A percentile compares a stretch with the other conserved stretches of the same genome.
Conservation (phyloP, 2,329 filamentous ascomycete genomes). For the Xylaria polymorpha region DNA sequence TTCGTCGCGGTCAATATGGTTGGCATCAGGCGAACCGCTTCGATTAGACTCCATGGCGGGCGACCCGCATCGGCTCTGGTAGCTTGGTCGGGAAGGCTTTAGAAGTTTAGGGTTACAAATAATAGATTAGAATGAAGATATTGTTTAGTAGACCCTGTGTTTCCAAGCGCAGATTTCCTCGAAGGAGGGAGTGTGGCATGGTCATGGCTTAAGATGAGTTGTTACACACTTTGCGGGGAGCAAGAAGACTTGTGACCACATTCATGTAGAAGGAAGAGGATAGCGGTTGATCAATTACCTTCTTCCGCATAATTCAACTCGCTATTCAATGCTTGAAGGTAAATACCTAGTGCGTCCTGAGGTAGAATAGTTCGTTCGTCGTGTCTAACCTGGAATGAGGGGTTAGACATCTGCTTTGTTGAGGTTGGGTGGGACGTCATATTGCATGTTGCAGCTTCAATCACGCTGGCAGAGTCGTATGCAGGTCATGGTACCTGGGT, state of each 20-base stretch:
- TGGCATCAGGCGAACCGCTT: constrained; percentile 3
- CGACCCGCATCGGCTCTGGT: background rate
- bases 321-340: background rate
- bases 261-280: background rate
- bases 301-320: background rate
- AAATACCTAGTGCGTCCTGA: background rate
- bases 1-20: background rate
- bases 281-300: background rate
- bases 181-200: background rate
- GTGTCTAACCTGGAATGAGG: background rate
- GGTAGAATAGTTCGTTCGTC: too few species aligned
- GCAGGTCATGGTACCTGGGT: constrained; percentile 16
- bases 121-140: background rate
- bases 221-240: constrained; percentile 6
- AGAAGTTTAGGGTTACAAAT: background rate
- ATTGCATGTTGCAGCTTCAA: constrained; percentile 31
- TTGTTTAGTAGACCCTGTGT: background rate
- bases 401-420: background rate
- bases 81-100: background rate
- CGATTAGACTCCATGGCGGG: constrained; percentile 24
- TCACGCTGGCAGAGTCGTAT: constrained; percentile 31
- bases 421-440: constrained; percentile 30
- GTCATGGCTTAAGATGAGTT: background rate
- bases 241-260: background rate
- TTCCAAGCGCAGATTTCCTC: background rate